Evolutionary conservation across 1,284 basidiomycete species (phyloP), one percentile per base, ranked within the genome.

Genomic region (Melampsora larici-populina): DNA sequence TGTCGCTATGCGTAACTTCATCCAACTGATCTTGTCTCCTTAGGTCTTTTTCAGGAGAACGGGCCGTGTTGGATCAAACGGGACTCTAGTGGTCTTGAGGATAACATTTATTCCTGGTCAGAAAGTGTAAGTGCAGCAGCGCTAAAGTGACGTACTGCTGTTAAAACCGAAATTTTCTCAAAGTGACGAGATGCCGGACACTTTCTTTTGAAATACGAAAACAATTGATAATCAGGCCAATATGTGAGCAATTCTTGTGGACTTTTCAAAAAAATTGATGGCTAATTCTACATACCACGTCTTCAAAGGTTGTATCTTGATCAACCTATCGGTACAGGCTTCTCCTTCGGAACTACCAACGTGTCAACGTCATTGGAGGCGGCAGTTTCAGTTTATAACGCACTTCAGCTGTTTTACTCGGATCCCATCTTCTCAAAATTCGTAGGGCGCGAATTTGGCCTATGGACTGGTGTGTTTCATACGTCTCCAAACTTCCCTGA

Each of bases 11-110:
- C n/a, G n/a, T n/a, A n/a, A n/a, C n/a, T n/a, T 49, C 11, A 49
- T 49, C 11, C 11, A 21, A 21, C 48, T 49, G 21, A 49, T 21
- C 48, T 49, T 49, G 13, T 26, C 24, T 66, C 17, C 26, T 1
- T 40, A 75, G 73, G 64, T 29, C 29, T 75, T 9, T 75, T 75
- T 51, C 73, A 75, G 58, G 73, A 75, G n/a, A 58, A 75, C 33
- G 73, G 73, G 8, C 73, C 73, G 18, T 75, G 73, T 75, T 48
- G 65, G 31, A 68, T 75, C 31, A 67, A 67, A 65, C 33, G 51
- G 18, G 73, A 75, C n/a, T 75, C 73, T 15, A 67, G 51, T n/a
- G 65, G 65, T n/a, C 36, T 75, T 9, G 65, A 67, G 26, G 5
- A 43, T 24, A 75, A 75, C 33, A 62, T 63, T n/a, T 62, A 75